These are phyloP conservation scores for Alternaria ventricosa DNA, from an alignment of 2,329 filamentous ascomycete species.

Conservation along the genomic window DNA sequence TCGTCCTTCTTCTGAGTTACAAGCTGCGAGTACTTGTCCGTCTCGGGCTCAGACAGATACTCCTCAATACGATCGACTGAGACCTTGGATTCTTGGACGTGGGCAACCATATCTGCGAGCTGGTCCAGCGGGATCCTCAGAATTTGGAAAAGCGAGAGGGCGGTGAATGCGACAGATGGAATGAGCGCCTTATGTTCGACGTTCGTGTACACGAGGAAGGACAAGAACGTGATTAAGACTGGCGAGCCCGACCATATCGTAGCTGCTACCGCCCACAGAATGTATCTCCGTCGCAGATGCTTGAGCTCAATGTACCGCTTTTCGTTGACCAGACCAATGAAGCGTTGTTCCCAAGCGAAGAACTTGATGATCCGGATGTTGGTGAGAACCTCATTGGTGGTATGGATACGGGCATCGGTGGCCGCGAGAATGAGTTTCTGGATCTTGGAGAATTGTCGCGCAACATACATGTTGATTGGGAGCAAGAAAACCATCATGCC, in stretches of 20 bases:
- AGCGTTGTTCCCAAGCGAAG: conserved; percentile 97
- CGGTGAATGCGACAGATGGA: conserved; percentile 93
- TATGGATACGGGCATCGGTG: conserved; percentile 94
- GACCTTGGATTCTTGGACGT: conserved; percentile 96
- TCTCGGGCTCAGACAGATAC: conserved; percentile 91
- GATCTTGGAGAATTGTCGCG: conserved; percentile 80
- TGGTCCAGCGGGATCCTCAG: conserved; percentile 93
- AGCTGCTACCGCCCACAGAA: conserved; percentile 89
- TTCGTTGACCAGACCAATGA: conserved; percentile 84
- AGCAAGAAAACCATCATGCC: conserved; percentile 87
- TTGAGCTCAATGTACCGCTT: conserved; percentile 81
- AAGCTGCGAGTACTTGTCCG: conserved; percentile 90
- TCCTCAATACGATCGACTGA: conserved; percentile 96
- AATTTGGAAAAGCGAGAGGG: conserved; percentile 93
- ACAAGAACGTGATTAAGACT: conserved; percentile 93
- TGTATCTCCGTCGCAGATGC: conserved; percentile 80
- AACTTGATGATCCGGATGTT: conserved; percentile 99
- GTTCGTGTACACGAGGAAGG: conserved; percentile 90
- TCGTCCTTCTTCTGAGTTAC: conserved; percentile 72
- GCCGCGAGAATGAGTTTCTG: conserved; percentile 92
- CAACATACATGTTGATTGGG: conserved; percentile 88
- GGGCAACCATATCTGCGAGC: conserved; percentile 97
- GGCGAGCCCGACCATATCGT: conserved; percentile 97
- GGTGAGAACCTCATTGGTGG: conserved; percentile 94
- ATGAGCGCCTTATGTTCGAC: conserved; percentile 88